Evolutionary conservation across 1,284 basidiomycete genomes (phyloP), one percentile per base, ranked within the genome.

Genomic region (Malassezia caprae): DNA sequence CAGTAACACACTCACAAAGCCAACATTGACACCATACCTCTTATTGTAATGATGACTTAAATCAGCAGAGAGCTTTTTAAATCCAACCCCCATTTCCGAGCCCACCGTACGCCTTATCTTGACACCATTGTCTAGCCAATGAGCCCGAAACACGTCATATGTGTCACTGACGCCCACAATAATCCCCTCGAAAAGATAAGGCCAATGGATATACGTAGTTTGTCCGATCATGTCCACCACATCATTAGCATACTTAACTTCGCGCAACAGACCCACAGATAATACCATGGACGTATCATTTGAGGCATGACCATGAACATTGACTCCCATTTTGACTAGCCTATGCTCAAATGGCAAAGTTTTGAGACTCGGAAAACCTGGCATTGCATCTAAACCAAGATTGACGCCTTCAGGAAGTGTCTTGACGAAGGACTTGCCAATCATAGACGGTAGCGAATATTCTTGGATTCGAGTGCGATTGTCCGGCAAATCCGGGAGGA

Each of bases 311-410:
- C 90, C 88, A 76, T 96, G 94, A 8, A 98, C 84, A 69, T 90
- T 96, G 65, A 98, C 90, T 31, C 86, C 83, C 70, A 96, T 91
- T 75, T 83, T 82, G 13, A 84, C 88, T 8, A 96, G 80, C 19
- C 79, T 77, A 1, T 85, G 84, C 4, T 82, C 83, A 72, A 90
- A 82, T 0, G 87, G 87, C 3, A 98, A 79, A 0, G 90, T 96
- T 63, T 93, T 82, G 27, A 98, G 79, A 0, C 90, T 91, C 0
- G 93, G 93, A 81, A 98, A 98, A 17, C 94, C 93, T 0, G 94
- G 90, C 6, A 96, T 80, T 1, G 90, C 88, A 21, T 86, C 81
- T 8, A 82, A 81, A 39, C 93, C 93, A 10, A 94, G 82, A 61
- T 83, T 82, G 10, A 91, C 91, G 27, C 94, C 93, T 27, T 90